These are phyloP conservation scores for Dryas alaskensis DNA, from an alignment of 306 rosid species.

Conservation along the genomic window DNA sequence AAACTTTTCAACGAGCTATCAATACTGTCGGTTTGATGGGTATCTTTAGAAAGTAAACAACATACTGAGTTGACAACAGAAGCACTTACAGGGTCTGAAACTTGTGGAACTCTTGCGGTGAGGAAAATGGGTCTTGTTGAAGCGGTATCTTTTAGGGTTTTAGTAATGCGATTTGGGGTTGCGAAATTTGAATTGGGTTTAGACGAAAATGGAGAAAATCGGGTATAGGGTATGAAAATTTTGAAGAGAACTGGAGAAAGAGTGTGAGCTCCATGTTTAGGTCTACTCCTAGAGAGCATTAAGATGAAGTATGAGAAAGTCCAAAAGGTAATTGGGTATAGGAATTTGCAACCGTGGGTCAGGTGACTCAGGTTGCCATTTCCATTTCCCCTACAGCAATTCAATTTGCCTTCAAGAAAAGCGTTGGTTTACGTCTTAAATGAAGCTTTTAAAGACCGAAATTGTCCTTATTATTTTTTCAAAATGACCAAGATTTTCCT, in stretches of 20 bases:
- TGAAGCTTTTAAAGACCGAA: too few species aligned
- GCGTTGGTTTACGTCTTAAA: too few species aligned
- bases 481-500: too few species aligned
- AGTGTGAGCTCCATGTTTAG: slow-evolving; percentile 19
- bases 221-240: slow-evolving; percentile 3
- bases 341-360: background rate
- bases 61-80: slow-evolving; percentile 29
- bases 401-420: too few species aligned
- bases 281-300: slow-evolving; percentile 24
- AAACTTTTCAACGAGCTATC: slow-evolving; percentile 33
- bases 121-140: slow-evolving; percentile 26
- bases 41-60: slow-evolving; percentile 39
- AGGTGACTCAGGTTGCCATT: background rate
- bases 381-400: too few species aligned
- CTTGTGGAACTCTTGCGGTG: slow-evolving; percentile 18
- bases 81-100: slow-evolving; percentile 19
- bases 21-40: slow-evolving; percentile 27
- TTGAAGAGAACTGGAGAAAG: slow-evolving; percentile 18
- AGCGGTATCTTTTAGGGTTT: slow-evolving; percentile 23
- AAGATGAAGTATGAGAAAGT: background rate
- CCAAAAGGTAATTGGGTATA: background rate
- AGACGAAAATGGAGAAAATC: slow-evolving; percentile 31
- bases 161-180: slow-evolving; percentile 18
- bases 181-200: slow-evolving; percentile 21
- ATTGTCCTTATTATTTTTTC: too few species aligned